phyloP scores from a whole-genome alignment of 306 rosid genomes.

The Gynostemma pentaphyllum region DNA sequence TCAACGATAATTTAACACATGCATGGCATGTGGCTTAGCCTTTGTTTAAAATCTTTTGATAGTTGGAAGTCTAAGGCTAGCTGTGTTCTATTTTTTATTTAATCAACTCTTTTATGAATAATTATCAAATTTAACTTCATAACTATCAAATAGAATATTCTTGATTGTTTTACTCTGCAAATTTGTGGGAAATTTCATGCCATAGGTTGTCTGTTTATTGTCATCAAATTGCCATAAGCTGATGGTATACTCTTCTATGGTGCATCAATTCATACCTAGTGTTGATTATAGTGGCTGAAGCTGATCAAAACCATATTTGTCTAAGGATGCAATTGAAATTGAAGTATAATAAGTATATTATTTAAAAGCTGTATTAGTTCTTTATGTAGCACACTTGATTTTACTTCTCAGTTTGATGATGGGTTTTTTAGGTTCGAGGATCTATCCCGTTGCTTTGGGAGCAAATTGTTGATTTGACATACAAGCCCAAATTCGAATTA shows the following conservation, averaged over 20 bases:
- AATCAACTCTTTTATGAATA: neutral
- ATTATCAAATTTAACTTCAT: neutral
- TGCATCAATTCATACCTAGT: neutral
- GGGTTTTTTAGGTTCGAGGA: conserved; percentile 71
- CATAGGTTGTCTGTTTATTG: too few species aligned
- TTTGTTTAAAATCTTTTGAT: neutral
- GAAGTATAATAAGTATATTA: neutral
- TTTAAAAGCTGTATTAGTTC: neutral
- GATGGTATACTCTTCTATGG: neutral
- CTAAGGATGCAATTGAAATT: neutral
- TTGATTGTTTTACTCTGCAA: neutral
- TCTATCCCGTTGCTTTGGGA: conserved; percentile 91
- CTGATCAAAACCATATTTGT: neutral
- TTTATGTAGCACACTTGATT: neutral
- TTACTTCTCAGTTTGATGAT: neutral
- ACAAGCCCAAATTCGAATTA: conserved; percentile 78
- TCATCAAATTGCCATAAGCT: neutral
- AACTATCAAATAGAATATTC: neutral
- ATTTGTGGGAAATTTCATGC: neutral
- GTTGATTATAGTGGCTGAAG: neutral
- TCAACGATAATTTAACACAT: neutral
- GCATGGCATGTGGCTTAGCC: neutral
- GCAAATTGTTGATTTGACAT: conserved; percentile 87
- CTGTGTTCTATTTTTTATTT: neutral
- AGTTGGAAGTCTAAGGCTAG: neutral